These are phyloP conservation scores for Apiospora koreana DNA, from an alignment of 2,329 filamentous ascomycete species.

Conservation along the genomic window DNA sequence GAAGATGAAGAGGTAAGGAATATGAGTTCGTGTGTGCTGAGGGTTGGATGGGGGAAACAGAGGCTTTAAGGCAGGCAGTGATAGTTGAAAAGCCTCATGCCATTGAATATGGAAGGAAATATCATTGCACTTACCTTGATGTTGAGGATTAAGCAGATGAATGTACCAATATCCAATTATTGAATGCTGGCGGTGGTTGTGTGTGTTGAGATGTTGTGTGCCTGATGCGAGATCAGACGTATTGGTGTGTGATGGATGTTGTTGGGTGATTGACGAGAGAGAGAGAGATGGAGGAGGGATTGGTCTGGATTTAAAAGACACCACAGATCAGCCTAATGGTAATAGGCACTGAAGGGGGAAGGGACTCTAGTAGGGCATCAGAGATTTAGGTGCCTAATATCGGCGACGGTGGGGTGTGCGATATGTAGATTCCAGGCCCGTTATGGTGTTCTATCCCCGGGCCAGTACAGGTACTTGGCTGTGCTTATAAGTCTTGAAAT, in stretches of 20 bases:
- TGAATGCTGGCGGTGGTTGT: not conserved
- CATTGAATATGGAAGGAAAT: too few relatives aligned
- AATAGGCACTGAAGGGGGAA: not conserved
- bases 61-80: not conserved
- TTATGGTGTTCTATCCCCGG: too few relatives aligned
- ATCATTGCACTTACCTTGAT: not conserved
- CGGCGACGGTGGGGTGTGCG: too few relatives aligned
- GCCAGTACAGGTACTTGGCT: too few relatives aligned
- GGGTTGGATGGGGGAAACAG: too few relatives aligned
- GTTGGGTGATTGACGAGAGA: too few relatives aligned
- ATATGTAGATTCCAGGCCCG: too few relatives aligned
- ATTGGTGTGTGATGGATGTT: not conserved
- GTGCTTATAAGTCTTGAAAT: too few relatives aligned
- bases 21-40: not conserved
- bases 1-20: not conserved
- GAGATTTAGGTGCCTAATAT: too few relatives aligned
- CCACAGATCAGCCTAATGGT: not conserved
- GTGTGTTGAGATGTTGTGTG: not conserved
- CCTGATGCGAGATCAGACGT: not conserved
- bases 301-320: not conserved
- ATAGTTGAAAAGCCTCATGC: too few relatives aligned
- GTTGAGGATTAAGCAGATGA: not conserved
- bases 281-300: not conserved
- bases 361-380: not conserved
- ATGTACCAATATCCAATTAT: too few relatives aligned